phyloP scores from a whole-genome alignment of 306 rosid genomes.

The Lotus japonicus region DNA sequence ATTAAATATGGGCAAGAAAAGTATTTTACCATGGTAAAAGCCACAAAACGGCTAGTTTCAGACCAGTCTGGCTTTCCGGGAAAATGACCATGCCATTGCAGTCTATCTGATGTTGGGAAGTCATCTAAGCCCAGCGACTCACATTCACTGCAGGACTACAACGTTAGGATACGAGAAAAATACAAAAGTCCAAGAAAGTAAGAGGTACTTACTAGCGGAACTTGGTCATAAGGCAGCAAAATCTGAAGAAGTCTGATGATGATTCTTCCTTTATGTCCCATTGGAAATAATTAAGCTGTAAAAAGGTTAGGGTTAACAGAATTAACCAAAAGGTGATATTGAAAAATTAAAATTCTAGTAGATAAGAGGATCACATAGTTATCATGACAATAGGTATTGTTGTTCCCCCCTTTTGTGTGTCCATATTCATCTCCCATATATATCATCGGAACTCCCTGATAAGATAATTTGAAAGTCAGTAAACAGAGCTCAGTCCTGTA shows the following conservation, averaged over 20 bases:
- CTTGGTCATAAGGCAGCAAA: constrained; percentile 69
- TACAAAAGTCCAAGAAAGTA: neutral
- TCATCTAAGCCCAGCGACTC: constrained; percentile 77
- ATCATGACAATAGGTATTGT: constrained; percentile 97
- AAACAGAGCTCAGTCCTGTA: neutral
- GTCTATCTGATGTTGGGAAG: constrained; percentile 84
- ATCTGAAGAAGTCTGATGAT: constrained; percentile 70
- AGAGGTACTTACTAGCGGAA: constrained; percentile 59
- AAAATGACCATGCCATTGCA: constrained; percentile 93
- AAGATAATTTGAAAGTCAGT: constrained; percentile 14
- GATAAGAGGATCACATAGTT: constrained; percentile 56
- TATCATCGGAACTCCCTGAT: constrained; percentile 95
- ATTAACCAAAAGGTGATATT: constrained; percentile 4
- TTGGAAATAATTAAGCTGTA: constrained; percentile 78
- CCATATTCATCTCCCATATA: constrained; percentile 97
- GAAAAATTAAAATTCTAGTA: neutral
- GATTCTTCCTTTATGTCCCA: constrained; percentile 92
- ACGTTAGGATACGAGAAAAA: neutral
- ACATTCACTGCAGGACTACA: constrained; percentile 67
- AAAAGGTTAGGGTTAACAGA: constrained; percentile 18
- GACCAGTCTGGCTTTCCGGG: constrained; percentile 90
- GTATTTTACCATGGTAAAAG: constrained; percentile 66
- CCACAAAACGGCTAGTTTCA: constrained; percentile 78
- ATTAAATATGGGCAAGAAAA: constrained; percentile 5
- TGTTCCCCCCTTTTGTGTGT: constrained; percentile 97